Percentiles rank a stretch among this genome's conserved stretches.
These are phyloP conservation scores for Ophiostoma populinum DNA, from an alignment of 2,329 filamentous ascomycete genomes.

Conservation along the genomic window DNA sequence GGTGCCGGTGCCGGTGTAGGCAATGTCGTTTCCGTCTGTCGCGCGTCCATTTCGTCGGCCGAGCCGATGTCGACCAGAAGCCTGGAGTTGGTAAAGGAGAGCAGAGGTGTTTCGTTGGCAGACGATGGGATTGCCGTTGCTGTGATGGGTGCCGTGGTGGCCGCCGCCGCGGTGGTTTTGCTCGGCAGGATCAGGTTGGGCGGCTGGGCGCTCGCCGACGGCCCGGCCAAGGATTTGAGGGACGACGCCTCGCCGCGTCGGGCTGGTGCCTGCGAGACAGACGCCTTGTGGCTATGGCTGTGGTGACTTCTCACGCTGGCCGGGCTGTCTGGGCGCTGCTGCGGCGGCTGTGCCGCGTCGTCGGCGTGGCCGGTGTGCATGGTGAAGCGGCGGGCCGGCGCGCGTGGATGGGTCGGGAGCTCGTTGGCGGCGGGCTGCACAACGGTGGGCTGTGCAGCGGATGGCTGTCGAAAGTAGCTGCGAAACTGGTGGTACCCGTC, in stretches of 20 bases:
- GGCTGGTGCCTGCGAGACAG: no score
- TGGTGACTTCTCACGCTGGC: conserved; percentile 21
- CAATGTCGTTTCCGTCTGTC: not conserved
- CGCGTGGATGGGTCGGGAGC: not conserved
- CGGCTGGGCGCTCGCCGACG: conserved; percentile 13
- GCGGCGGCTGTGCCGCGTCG: conserved; percentile 31
- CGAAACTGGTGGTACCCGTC: not conserved
- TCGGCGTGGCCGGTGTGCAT: conserved; percentile 16
- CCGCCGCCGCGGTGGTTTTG: conserved; percentile 7
- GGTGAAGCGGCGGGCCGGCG: not conserved
- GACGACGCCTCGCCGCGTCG: conserved; percentile 28
- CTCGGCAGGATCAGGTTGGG: conserved; percentile 7
- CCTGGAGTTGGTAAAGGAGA: not conserved
- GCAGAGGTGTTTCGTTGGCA: no score
- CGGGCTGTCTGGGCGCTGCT: conserved; percentile 37
- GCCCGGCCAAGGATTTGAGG: conserved; percentile 22
- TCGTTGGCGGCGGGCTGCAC: no score
- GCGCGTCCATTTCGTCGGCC: not conserved
- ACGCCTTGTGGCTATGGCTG: conserved; percentile 20
- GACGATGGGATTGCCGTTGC: conserved; percentile 14
- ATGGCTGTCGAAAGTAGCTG: no score
- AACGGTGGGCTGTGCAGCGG: no score
- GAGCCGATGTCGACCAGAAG: not conserved
- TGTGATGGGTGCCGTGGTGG: conserved; percentile 10
- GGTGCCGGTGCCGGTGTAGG: no score